Percentiles rank a stretch among this genome's conserved stretches.
Conservation (phyloP, 441 rosid species). For the Lepidium campestre region DNA sequence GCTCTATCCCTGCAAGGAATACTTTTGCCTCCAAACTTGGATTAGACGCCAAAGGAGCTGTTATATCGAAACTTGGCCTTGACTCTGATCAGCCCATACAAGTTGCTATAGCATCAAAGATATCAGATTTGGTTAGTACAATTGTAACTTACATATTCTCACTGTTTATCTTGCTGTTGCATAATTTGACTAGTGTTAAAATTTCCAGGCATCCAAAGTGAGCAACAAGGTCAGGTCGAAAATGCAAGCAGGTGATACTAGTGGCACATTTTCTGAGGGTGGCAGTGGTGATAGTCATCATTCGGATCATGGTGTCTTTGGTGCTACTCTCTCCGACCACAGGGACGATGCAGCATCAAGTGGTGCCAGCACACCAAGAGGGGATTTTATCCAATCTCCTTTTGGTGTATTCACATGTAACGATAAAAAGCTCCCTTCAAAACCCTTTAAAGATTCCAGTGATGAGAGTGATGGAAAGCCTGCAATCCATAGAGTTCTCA, state of each 20-base stretch:
- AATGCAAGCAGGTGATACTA: constrained; percentile 53
- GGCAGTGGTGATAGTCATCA: constrained; percentile 68
- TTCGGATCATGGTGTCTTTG: constrained; percentile 57
- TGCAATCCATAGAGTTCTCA: constrained; percentile 55
- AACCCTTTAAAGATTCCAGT: constrained; percentile 50
- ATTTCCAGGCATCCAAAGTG: constrained; percentile 69
- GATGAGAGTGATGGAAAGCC: constrained; percentile 78
- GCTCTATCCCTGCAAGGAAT: constrained; percentile 41
- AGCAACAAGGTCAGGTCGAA: constrained; percentile 80
- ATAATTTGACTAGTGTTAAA: constrained; percentile 26
- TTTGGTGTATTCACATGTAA: constrained; percentile 52
- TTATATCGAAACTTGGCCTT: constrained; percentile 62
- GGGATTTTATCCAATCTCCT: constrained; percentile 49
- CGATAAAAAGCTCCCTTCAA: constrained; percentile 47
- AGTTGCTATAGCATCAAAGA: constrained; percentile 70
- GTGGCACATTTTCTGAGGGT: constrained; percentile 48
- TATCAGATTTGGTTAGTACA: constrained; percentile 81
- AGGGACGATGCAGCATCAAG: constrained; percentile 81
- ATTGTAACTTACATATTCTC: constrained; percentile 12
- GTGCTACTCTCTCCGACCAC: constrained; percentile 45
- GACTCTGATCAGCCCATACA: constrained; percentile 91
- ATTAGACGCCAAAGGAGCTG: constrained; percentile 19
- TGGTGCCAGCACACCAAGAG: constrained; percentile 91
- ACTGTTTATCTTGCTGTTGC: constrained; percentile 8
- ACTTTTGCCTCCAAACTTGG: constrained; percentile 40